Conservation (phyloP, 371 early-diverging fungal genomes). For the Encephalitozoon intestinalis region DNA sequence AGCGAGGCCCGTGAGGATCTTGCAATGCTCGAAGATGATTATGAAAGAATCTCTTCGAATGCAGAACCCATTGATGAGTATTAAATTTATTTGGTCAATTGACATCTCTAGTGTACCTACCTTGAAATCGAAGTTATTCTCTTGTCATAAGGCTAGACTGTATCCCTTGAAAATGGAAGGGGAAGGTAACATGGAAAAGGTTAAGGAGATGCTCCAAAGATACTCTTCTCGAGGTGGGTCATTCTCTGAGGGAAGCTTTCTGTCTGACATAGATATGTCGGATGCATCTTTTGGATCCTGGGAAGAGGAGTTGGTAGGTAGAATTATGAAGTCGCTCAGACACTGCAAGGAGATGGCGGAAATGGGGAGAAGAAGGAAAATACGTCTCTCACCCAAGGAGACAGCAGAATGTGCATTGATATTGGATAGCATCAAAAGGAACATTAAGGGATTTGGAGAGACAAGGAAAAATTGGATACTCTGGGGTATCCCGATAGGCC, state of each 20-base stretch:
- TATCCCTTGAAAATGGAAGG: not conserved
- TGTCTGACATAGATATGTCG: constrained; percentile 10
- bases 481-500: not conserved
- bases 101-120: not conserved
- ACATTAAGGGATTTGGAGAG: not conserved
- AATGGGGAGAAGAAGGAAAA: not conserved
- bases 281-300: not conserved
- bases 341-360: not conserved
- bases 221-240: not conserved
- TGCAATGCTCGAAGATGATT: constrained; percentile 95
- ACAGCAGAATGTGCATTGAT: not conserved
- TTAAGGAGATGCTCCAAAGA: constrained; percentile 10
- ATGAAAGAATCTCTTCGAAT: constrained; percentile 58
- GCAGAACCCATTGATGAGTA: constrained; percentile 15
- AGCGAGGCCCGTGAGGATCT: constrained; percentile 97
- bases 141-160: not conserved
- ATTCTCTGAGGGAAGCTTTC: not conserved
- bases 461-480: not conserved
- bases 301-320: not conserved
- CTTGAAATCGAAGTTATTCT: too few relatives aligned
- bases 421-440: not conserved
- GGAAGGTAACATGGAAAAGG: not conserved
- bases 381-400: not conserved
- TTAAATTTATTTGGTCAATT: constrained; percentile 26
- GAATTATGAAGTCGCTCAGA: not conserved